These are phyloP conservation scores for Globisporangium nagaii DNA, from an alignment of 352 stramenopile species.

Conservation along the genomic window DNA sequence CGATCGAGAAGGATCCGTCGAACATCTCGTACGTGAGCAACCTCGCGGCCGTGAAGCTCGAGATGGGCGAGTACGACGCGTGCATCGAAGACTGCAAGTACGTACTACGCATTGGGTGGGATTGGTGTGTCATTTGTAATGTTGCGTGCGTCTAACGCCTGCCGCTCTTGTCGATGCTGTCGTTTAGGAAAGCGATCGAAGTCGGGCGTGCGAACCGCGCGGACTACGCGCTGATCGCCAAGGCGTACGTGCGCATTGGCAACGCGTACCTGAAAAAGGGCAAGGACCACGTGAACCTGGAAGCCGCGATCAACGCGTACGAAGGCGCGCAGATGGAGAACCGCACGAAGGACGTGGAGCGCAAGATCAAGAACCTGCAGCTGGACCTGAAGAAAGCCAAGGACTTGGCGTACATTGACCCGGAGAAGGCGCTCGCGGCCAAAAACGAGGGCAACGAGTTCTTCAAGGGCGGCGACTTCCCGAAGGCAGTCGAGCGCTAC, in stretches of 20 bases:
- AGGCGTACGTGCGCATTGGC: conserved; percentile 93
- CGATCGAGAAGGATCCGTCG: conserved; percentile 91
- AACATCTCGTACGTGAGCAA: conserved; percentile 99
- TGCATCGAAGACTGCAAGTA: conserved; percentile 92
- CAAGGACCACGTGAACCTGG: conserved; percentile 83
- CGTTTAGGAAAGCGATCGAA: conserved; percentile 89
- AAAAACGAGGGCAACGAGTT: conserved; percentile 98
- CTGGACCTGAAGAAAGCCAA: conserved; percentile 94
- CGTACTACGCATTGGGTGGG: too few relatives aligned
- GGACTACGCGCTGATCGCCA: conserved; percentile 96
- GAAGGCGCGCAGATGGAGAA: conserved; percentile 86
- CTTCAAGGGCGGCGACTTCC: conserved; percentile 96
- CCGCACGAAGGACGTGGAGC: conserved; percentile 90
- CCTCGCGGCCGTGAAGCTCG: conserved; percentile 96
- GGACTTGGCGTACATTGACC: conserved; percentile 94
- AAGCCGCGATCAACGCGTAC: conserved; percentile 83
- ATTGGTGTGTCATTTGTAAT: neutral
- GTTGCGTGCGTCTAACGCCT: neutral
- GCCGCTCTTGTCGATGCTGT: conserved; percentile 4
- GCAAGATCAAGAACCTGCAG: conserved; percentile 94
- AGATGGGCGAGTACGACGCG: conserved; percentile 93
- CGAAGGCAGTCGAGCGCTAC: conserved; percentile 91
- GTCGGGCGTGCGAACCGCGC: conserved; percentile 93
- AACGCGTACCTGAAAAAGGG: conserved; percentile 96
- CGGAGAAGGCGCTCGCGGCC: conserved; percentile 94